Evolutionary conservation across 2,329 filamentous ascomycete species (phyloP), one percentile per base, ranked within the genome.

Genomic region (Epicoccum sorghinum): DNA sequence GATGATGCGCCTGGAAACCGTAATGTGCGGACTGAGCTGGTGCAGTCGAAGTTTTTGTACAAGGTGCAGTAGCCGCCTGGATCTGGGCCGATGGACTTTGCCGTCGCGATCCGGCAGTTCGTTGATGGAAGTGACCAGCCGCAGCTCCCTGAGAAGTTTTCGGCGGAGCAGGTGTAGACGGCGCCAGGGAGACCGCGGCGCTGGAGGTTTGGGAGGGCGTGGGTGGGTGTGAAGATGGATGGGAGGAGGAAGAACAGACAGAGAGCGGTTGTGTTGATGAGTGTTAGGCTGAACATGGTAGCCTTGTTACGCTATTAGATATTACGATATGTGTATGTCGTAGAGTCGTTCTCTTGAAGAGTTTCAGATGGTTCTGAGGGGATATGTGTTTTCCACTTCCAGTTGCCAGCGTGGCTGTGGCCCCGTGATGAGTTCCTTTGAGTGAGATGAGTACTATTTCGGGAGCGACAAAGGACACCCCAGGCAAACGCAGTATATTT

Each of bases 141-240:
- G 53, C 71, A 74, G 51, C 61, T 35, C 12, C 67, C 68, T 10
- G 54, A 43, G 44, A 73, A 74, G 36, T 72, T 65, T 25, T 54
- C 37, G 9, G 41, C 53, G 6, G 62, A 63, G 58, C 71, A 74
- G 10, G 67, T 66, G 58, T 73, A 74, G 18, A 72, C 67, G 22
- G 69, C 71, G 23, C 71, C 71, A 14, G 71, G 67, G 22, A 73
- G 70, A n/a, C 69, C 70, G 32, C 70, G 70, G 8, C 61, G 61
- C 14, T 62, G 58, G 14, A 70, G 49, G 13, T 27, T 58, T n/a
- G 53, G 60, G 13, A 44, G 54, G 12, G 59, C 60, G 13, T 60
- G 36, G 25, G 33, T 43, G 27, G 57, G n/a, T 23, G 54, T 52
- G 33, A 61, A 42, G 55, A 50, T 14, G 53, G 18, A 38, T 52